Evolutionary conservation across 805 yeast species (phyloP).

Genomic region (Komagataella ulmi): DNA sequence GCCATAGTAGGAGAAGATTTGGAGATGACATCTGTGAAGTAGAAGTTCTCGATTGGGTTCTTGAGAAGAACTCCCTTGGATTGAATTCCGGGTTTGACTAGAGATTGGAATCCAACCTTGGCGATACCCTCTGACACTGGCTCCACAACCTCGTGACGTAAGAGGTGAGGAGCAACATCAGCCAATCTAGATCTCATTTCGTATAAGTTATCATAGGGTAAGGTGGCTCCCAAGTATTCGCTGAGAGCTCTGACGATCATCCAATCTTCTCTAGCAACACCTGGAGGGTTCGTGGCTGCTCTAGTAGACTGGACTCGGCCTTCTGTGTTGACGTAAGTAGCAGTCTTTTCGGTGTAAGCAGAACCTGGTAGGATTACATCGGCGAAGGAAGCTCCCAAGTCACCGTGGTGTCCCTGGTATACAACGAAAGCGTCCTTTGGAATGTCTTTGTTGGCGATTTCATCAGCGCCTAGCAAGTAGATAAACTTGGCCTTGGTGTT

Average conservation of each 20-base stretch:
- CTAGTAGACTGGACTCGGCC: conserved; percentile 79
- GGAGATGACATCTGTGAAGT: conserved; percentile 79
- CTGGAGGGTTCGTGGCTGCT: conserved; percentile 82
- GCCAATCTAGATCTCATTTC: conserved; percentile 57
- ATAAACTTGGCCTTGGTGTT: conserved; percentile 54
- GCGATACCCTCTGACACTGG: conserved; percentile 46
- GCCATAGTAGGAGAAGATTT: conserved; percentile 89
- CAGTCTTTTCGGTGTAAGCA: conserved; percentile 80
- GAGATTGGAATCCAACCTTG: conserved; percentile 38
- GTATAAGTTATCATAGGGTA: conserved; percentile 66
- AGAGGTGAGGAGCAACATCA: conserved; percentile 71
- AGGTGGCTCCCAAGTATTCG: conserved; percentile 56
- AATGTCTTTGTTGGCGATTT: conserved; percentile 50
- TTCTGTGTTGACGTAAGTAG: conserved; percentile 80
- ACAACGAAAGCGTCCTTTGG: conserved; percentile 81
- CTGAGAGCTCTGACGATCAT: conserved; percentile 71
- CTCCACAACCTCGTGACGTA: conserved; percentile 65
- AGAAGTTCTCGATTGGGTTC: conserved; percentile 71
- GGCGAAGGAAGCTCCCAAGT: conserved; percentile 75
- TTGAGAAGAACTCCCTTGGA: conserved; percentile 34
- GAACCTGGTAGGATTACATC: conserved; percentile 81
- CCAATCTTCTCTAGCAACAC: conserved; percentile 89
- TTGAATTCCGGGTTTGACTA: conserved; percentile 17
- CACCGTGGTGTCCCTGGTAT: conserved; percentile 90
- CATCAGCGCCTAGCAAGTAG: conserved; percentile 79